phyloP scores from a whole-genome alignment of 2,329 filamentous ascomycete species.

The Fusarium sp. region DNA sequence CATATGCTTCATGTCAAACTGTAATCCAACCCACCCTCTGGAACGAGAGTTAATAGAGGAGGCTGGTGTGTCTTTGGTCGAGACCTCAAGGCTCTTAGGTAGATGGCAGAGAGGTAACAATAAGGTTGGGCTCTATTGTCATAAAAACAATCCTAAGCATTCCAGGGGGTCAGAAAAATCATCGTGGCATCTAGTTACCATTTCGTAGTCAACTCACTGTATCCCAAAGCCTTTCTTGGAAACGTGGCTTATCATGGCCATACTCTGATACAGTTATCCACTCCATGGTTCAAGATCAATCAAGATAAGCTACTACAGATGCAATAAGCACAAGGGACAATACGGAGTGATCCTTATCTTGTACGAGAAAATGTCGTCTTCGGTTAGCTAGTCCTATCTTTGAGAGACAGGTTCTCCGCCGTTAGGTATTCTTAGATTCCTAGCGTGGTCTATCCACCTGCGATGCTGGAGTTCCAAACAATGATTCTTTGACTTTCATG shows the following conservation, averaged over 20 bases:
- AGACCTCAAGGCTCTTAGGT: background rate
- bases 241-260: constrained; percentile 2
- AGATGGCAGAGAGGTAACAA: too few species aligned
- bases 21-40: background rate
- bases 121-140: background rate
- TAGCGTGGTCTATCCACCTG: background rate
- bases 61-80: background rate
- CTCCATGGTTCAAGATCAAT: constrained; percentile 12
- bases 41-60: constrained; percentile 6
- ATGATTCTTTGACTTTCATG: constrained; percentile 13
- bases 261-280: constrained; percentile 1
- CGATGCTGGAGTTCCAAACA: background rate
- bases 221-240: background rate
- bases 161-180: background rate
- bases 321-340: constrained; percentile 10
- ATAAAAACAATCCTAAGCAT: background rate
- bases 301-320: constrained; percentile 2
- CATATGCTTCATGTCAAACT: background rate
- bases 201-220: background rate
- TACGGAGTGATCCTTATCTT: constrained; percentile 16
- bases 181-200: background rate
- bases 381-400: background rate
- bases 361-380: constrained; percentile 4
- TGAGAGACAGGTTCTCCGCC: background rate
- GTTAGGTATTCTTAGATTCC: background rate